phyloP scores from a whole-genome alignment of 352 stramenopile species.

The Globisporangium sylvaticum region DNA sequence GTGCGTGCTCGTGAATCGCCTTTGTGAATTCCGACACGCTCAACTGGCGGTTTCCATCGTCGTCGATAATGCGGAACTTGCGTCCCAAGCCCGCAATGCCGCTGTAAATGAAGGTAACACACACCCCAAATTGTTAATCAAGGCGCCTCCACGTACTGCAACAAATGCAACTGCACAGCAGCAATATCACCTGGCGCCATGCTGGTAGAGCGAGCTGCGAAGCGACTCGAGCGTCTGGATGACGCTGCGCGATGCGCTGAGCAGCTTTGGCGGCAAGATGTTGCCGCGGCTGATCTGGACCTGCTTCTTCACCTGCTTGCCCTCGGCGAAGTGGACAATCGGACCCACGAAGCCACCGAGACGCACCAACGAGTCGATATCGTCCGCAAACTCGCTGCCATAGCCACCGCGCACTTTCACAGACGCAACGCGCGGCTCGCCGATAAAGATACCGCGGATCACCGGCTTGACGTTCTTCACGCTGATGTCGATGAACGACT shows the following conservation, averaged over 20 bases:
- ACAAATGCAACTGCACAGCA: neutral
- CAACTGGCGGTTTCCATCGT: constrained; percentile 79
- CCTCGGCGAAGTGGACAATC: constrained; percentile 11
- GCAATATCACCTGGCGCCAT: constrained; percentile 48
- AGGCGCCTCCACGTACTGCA: neutral
- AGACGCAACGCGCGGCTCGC: constrained; percentile 64
- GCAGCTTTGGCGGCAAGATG: constrained; percentile 53
- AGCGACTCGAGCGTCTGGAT: constrained; percentile 56
- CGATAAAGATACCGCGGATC: constrained; percentile 70
- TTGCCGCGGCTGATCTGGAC: constrained; percentile 68
- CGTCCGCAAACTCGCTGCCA: constrained; percentile 61
- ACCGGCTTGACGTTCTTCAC: constrained; percentile 76
- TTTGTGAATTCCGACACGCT: constrained; percentile 76
- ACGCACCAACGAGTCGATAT: constrained; percentile 56
- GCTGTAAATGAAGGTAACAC: constrained; percentile 14
- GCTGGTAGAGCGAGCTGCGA: constrained; percentile 69
- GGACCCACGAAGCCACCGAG: constrained; percentile 35
- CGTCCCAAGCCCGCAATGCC: constrained; percentile 70
- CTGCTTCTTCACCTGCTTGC: constrained; percentile 45
- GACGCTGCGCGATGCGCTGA: constrained; percentile 54
- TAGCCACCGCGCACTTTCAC: constrained; percentile 73
- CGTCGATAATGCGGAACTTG: constrained; percentile 89
- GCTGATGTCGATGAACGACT: constrained; percentile 83
- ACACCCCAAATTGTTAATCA: neutral
- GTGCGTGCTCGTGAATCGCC: constrained; percentile 61